Conservation (phyloP, 2,329 filamentous ascomycete genomes). For the Colletotrichum ledebouriae region DNA sequence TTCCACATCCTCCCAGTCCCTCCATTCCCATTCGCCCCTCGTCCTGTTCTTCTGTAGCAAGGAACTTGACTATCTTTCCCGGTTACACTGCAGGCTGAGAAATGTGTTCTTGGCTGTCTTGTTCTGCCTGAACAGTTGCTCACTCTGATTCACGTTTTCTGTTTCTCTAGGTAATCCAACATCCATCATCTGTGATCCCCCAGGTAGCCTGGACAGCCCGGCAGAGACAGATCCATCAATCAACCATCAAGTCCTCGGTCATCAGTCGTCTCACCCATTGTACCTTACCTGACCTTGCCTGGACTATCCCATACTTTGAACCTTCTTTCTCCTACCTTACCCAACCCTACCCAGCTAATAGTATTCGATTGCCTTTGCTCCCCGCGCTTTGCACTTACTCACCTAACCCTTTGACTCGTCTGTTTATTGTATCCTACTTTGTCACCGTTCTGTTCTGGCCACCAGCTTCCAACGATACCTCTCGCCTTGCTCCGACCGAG, state of each 20-base stretch:
- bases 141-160: conserved; percentile 2
- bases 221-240: conserved; percentile 13
- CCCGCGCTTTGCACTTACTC: neutral
- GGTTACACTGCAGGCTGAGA: conserved; percentile 1
- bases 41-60: neutral
- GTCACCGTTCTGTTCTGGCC: neutral
- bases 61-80: neutral
- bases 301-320: neutral
- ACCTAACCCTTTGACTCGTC: neutral
- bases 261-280: neutral
- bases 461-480: neutral
- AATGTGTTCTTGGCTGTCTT: conserved; percentile 1
- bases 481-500: neutral
- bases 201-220: conserved; percentile 13
- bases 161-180: neutral
- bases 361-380: conserved; percentile 3
- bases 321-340: neutral
- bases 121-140: neutral
- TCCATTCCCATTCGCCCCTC: conserved; percentile 12
- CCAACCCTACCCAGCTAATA: conserved; percentile 1
- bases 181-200: conserved; percentile 16
- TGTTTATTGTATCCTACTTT: conserved; percentile 1
- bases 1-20: neutral
- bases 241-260: neutral
- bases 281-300: too few relatives aligned